These are phyloP conservation scores for Diddensiella transvaalensis DNA, from an alignment of 805 yeast genomes.

Conservation along the genomic window DNA sequence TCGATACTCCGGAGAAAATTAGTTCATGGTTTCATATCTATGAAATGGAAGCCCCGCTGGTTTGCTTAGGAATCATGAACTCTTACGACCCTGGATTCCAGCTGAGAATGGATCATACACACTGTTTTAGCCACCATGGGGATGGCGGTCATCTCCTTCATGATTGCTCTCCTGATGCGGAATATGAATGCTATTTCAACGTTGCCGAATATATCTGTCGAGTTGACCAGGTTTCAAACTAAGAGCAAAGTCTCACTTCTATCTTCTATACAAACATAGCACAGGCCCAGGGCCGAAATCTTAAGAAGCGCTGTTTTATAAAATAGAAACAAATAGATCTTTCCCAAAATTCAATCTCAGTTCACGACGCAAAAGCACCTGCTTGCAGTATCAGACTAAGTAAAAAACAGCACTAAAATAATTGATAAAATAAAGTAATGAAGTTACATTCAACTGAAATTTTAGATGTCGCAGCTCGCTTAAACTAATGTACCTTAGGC, in stretches of 20 bases:
- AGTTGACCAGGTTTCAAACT: background rate
- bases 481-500: background rate
- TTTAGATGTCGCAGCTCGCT: background rate
- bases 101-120: slow-evolving; percentile 1
- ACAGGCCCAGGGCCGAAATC: too few relatives aligned
- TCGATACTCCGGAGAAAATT: background rate
- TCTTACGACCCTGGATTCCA: slow-evolving; percentile 1
- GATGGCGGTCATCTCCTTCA: slow-evolving; percentile 1
- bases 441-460: too few relatives aligned
- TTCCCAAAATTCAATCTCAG: too few relatives aligned
- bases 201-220: background rate
- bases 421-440: too few relatives aligned
- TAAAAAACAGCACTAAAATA: too few relatives aligned
- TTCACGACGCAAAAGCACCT: too few relatives aligned
- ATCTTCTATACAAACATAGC: too few relatives aligned
- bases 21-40: background rate
- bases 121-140: background rate
- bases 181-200: slow-evolving; percentile 2
- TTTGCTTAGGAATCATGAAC: slow-evolving; percentile 1
- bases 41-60: slow-evolving; percentile 1
- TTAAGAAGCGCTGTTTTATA: too few relatives aligned
- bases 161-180: background rate
- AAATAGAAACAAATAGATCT: too few relatives aligned
- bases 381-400: too few relatives aligned
- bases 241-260: background rate